Percentiles rank a stretch among this genome's conserved stretches.
Conservation (phyloP, 1,284 basidiomycete species). For the Boletus sp. region DNA sequence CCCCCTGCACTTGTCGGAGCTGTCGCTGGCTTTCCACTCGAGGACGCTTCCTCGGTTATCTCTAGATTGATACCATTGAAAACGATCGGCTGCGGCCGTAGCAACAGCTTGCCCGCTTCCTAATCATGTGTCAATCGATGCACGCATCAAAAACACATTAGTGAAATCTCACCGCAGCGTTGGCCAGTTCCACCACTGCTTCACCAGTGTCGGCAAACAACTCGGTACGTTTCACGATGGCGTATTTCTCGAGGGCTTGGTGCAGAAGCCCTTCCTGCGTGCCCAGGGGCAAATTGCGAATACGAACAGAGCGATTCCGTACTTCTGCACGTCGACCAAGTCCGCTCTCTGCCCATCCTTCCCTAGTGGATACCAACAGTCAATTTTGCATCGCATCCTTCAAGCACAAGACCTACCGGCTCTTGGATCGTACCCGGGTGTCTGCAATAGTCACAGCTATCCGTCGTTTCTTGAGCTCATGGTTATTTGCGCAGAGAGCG, state of each 20-base stretch:
- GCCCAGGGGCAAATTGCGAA: constrained; percentile 68
- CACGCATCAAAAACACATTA: neutral
- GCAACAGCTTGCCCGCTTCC: constrained; percentile 76
- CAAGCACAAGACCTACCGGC: constrained; percentile 37
- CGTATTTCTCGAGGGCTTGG: constrained; percentile 79
- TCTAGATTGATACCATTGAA: constrained; percentile 58
- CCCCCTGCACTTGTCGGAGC: constrained; percentile 41
- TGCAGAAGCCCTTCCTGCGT: constrained; percentile 87
- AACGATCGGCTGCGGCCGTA: constrained; percentile 62
- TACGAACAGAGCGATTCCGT: constrained; percentile 66
- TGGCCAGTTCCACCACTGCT: constrained; percentile 76
- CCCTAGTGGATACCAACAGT: constrained; percentile 30
- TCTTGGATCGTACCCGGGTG: constrained; percentile 56
- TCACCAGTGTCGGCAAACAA: constrained; percentile 63
- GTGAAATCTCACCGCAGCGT: constrained; percentile 54
- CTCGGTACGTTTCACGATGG: constrained; percentile 70
- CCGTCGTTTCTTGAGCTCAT: constrained; percentile 78
- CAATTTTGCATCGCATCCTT: neutral
- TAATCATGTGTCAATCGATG: constrained; percentile 30
- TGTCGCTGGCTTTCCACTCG: constrained; percentile 34
- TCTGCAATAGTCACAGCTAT: constrained; percentile 84
- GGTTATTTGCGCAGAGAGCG: constrained; percentile 77
- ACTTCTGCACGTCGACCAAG: constrained; percentile 57
- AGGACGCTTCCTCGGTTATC: constrained; percentile 50
- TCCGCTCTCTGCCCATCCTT: constrained; percentile 48